Percentiles rank a stretch among this genome's conserved stretches.
Evolutionary conservation across 2,329 filamentous ascomycete genomes (phyloP).

Genomic region (Cryphonectria naterciae): DNA sequence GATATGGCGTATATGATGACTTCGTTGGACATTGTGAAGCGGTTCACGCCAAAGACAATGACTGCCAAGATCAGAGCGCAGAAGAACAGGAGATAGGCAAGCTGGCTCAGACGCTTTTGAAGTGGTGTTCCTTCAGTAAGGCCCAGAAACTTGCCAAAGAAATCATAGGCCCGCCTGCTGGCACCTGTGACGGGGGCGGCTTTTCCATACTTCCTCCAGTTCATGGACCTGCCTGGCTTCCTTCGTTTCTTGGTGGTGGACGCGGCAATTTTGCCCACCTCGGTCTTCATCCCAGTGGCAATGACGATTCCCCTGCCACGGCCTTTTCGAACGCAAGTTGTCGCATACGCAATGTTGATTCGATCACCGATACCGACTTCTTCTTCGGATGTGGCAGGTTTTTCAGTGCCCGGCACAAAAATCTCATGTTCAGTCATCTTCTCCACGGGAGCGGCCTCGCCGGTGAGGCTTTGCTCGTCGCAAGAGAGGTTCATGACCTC

Average conservation of each 20-base stretch:
- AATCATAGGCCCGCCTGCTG: conserved; percentile 45
- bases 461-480: conserved; percentile 78
- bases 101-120: conserved; percentile 82
- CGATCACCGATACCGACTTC: conserved; percentile 72
- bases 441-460: conserved; percentile 74
- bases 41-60: conserved; percentile 64
- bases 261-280: conserved; percentile 76
- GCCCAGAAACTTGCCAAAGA: conserved; percentile 56
- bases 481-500: conserved; percentile 79
- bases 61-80: conserved; percentile 66
- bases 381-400: conserved; percentile 45
- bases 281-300: conserved; percentile 73
- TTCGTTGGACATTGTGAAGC: conserved; percentile 57
- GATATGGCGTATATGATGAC: conserved; percentile 65
- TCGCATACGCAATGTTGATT: conserved; percentile 75
- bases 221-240: conserved; percentile 50
- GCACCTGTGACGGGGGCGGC: conserved; percentile 45
- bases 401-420: conserved; percentile 50
- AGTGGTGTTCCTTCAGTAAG: conserved; percentile 75
- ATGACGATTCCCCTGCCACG: conserved; percentile 74
- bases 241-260: conserved; percentile 58
- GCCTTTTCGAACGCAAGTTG: conserved; percentile 73
- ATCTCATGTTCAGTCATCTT: conserved; percentile 62
- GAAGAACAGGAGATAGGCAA: conserved; percentile 79
- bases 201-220: conserved; percentile 48